Percentiles rank a stretch among this genome's conserved stretches.
Conservation (phyloP, 2,329 filamentous ascomycete species). For the Drechslera avenae region DNA sequence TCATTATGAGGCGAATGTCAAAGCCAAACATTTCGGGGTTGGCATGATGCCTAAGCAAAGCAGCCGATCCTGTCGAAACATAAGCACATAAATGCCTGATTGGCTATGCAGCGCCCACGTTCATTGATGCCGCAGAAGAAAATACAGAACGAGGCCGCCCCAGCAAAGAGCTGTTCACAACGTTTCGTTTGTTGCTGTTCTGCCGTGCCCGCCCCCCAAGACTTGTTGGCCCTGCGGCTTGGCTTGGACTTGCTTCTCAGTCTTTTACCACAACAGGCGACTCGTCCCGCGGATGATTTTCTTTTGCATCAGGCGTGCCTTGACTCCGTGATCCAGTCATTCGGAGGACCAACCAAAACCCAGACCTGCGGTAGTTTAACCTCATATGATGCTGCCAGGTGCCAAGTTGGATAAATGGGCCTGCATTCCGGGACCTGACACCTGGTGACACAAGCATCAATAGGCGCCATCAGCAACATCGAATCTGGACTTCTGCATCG, state of each 20-base stretch:
- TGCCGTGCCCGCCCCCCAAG: slow-evolving; percentile 2
- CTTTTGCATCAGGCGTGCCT: slow-evolving; percentile 12
- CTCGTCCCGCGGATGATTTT: slow-evolving; percentile 20
- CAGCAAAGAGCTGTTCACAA: not conserved
- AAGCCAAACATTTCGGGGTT: too few relatives aligned
- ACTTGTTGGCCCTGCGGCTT: slow-evolving; percentile 3
- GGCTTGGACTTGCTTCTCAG: not conserved
- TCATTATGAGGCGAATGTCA: too few relatives aligned
- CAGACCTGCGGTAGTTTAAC: slow-evolving; percentile 6
- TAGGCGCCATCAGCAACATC: not conserved
- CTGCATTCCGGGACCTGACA: slow-evolving; percentile 13
- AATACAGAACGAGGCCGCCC: too few relatives aligned
- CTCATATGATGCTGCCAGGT: slow-evolving; percentile 11
- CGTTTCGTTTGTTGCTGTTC: not conserved
- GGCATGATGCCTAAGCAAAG: too few relatives aligned
- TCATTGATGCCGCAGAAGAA: too few relatives aligned
- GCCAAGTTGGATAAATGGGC: slow-evolving; percentile 29
- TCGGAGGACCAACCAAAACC: slow-evolving; percentile 2
- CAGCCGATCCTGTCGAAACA: too few relatives aligned
- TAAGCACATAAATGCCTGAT: too few relatives aligned
- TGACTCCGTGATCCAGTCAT: not conserved
- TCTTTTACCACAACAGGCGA: slow-evolving; percentile 8
- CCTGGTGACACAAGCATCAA: not conserved
- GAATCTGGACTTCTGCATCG: not conserved
- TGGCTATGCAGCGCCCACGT: too few relatives aligned